These are phyloP conservation scores for Metschnikowia koreensis DNA, from an alignment of 805 yeast species.

Conservation along the genomic window DNA sequence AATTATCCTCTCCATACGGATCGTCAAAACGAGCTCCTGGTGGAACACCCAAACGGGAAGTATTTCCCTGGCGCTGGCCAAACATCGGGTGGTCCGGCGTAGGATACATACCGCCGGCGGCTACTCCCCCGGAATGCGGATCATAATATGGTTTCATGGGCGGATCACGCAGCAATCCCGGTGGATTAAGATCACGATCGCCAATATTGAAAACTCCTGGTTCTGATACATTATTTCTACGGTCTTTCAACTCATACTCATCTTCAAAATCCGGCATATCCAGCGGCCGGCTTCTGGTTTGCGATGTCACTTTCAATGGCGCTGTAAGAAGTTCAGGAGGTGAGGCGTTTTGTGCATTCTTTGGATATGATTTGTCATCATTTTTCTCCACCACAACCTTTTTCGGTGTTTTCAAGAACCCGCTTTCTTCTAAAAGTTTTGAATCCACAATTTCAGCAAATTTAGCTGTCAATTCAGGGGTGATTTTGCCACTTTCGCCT, in stretches of 20 bases:
- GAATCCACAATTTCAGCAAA: background rate
- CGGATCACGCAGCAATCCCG: slow-evolving; percentile 43
- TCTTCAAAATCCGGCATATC: slow-evolving; percentile 56
- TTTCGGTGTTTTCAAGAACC: slow-evolving; percentile 1
- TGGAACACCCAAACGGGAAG: slow-evolving; percentile 35
- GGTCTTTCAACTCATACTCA: slow-evolving; percentile 41
- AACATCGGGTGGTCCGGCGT: slow-evolving; percentile 52
- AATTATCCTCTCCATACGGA: slow-evolving; percentile 45
- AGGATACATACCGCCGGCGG: slow-evolving; percentile 56
- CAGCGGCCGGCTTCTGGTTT: slow-evolving; percentile 18
- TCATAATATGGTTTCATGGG: slow-evolving; percentile 42
- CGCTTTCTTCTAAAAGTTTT: slow-evolving; percentile 3
- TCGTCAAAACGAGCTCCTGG: slow-evolving; percentile 55
- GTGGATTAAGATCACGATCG: slow-evolving; percentile 50
- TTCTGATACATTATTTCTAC: background rate
- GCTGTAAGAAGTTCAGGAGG: background rate
- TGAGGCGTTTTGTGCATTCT: background rate
- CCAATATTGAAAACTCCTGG: slow-evolving; percentile 40
- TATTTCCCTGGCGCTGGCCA: slow-evolving; percentile 24
- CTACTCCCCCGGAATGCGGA: slow-evolving; percentile 29
- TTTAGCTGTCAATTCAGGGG: background rate
- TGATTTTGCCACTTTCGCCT: background rate
- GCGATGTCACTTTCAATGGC: background rate
- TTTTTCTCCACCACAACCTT: background rate
- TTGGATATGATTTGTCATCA: background rate